A percentile compares a stretch with the other conserved stretches of the same genome.
These are phyloP conservation scores for Penicillium crystallinum DNA, from an alignment of 495 filamentous ascomycete genomes.

Conservation along the genomic window DNA sequence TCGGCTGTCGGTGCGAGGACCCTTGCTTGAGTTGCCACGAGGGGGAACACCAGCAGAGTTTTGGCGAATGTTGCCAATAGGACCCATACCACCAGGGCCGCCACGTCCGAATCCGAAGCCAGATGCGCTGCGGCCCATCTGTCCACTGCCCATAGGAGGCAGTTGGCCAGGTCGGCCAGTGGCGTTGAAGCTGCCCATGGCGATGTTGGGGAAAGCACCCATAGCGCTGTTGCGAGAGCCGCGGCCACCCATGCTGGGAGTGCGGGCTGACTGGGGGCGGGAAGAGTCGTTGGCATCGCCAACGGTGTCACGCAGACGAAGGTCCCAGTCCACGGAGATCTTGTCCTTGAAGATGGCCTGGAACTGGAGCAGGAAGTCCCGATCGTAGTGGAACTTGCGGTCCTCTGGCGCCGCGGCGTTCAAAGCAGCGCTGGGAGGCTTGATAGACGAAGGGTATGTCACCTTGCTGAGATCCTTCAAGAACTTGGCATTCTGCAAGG, in stretches of 20 bases:
- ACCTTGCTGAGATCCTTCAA: slow-evolving; percentile 63
- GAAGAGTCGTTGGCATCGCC: slow-evolving; percentile 66
- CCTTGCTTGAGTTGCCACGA: slow-evolving; percentile 28
- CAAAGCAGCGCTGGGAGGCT: slow-evolving; percentile 83
- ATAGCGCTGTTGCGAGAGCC: slow-evolving; percentile 53
- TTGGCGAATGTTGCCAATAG: slow-evolving; percentile 37
- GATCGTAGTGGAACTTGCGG: slow-evolving; percentile 90
- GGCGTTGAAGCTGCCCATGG: slow-evolving; percentile 1
- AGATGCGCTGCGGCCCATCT: background rate
- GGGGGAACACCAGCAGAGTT: slow-evolving; percentile 23
- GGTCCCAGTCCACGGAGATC: slow-evolving; percentile 84
- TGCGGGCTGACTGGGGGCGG: slow-evolving; percentile 67
- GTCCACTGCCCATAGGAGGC: slow-evolving; percentile 1
- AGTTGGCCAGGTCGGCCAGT: slow-evolving; percentile 1
- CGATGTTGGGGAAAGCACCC: slow-evolving; percentile 53
- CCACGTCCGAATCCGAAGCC: background rate
- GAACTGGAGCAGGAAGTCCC: slow-evolving; percentile 96
- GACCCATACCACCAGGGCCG: slow-evolving; percentile 33
- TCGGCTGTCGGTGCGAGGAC: slow-evolving; percentile 34
- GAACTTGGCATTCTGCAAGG: slow-evolving; percentile 81
- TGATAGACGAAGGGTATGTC: slow-evolving; percentile 72
- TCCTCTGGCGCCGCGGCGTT: slow-evolving; percentile 69
- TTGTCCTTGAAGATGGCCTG: slow-evolving; percentile 91
- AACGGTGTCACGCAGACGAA: slow-evolving; percentile 76
- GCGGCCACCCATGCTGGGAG: slow-evolving; percentile 49